Evolutionary conservation across 768 basidiomycete genomes (phyloP).

Genomic region (Leccinellum rugosiceps): DNA sequence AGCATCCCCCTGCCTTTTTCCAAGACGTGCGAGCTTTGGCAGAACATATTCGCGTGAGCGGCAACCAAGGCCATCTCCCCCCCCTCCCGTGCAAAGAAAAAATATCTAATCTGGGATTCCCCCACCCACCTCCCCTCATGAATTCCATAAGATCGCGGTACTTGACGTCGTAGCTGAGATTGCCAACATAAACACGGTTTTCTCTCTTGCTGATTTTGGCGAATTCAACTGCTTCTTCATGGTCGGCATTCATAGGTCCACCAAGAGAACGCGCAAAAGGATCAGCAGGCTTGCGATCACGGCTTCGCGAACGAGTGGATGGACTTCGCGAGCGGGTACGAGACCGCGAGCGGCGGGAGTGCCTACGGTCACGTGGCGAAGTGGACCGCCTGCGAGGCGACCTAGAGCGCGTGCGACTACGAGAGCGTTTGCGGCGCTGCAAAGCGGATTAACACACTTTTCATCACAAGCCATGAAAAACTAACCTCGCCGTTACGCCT

Average conservation of each 20-base stretch:
- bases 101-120: slow-evolving; percentile 61
- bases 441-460: not conserved
- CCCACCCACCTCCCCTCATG: slow-evolving; percentile 99
- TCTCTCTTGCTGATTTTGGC: slow-evolving; percentile 96
- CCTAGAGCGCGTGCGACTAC: slow-evolving; percentile 64
- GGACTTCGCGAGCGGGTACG: slow-evolving; percentile 61
- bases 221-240: slow-evolving; percentile 94
- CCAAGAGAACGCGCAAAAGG: slow-evolving; percentile 78
- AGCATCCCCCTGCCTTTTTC: slow-evolving; percentile 32
- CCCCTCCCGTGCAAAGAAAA: slow-evolving; percentile 44
- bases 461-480: not conserved
- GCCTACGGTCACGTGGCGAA: slow-evolving; percentile 55
- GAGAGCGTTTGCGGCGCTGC: slow-evolving; percentile 68
- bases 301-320: slow-evolving; percentile 50
- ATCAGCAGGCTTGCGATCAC: slow-evolving; percentile 59
- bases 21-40: slow-evolving; percentile 34
- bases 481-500: slow-evolving; percentile 71
- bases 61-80: slow-evolving; percentile 27
- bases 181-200: slow-evolving; percentile 98
- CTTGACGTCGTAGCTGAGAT: slow-evolving; percentile 97
- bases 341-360: slow-evolving; percentile 56
- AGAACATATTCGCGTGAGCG: slow-evolving; percentile 33
- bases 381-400: slow-evolving; percentile 63
- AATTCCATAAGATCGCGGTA: slow-evolving; percentile 99
- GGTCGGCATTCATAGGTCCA: slow-evolving; percentile 85